Percentiles rank a stretch among this genome's conserved stretches.
Evolutionary conservation across 352 stramenopile genomes (phyloP).

Genomic region (Blastocystis sp.): DNA sequence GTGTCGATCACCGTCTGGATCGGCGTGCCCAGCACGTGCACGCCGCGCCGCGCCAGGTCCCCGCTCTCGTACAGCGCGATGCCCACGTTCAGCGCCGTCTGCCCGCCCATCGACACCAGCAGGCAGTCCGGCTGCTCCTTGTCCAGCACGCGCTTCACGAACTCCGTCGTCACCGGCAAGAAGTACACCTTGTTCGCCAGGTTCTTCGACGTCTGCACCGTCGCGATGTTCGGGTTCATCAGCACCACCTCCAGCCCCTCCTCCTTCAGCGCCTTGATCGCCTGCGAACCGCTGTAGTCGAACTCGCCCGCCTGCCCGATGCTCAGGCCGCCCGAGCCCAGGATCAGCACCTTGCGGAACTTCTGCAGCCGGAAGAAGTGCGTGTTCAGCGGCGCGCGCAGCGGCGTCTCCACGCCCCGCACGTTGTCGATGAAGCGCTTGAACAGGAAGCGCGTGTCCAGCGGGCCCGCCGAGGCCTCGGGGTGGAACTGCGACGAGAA

Average conservation of each 20-base stretch:
- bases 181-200: constrained; percentile 95
- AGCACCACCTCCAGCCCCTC: constrained; percentile 93
- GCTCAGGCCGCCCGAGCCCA: constrained; percentile 90
- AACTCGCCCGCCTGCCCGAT: constrained; percentile 98
- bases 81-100: constrained; percentile 93
- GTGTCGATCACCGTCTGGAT: constrained; percentile 93
- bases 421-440: constrained; percentile 91
- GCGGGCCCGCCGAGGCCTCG: constrained; percentile 88
- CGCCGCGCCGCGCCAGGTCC: constrained; percentile 86
- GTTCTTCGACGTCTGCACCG: constrained; percentile 91
- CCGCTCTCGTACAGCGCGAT: constrained; percentile 89
- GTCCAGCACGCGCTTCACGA: constrained; percentile 87
- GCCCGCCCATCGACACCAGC: constrained; percentile 94
- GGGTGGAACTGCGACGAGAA: constrained; percentile 98
- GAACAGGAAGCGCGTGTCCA: constrained; percentile 94
- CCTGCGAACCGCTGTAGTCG: constrained; percentile 94
- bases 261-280: constrained; percentile 96
- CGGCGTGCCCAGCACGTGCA: constrained; percentile 89
- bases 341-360: constrained; percentile 90
- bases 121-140: constrained; percentile 96
- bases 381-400: constrained; percentile 40
- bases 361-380: constrained; percentile 67
- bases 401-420: constrained; percentile 10
- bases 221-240: constrained; percentile 98
- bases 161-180: constrained; percentile 88